Percentiles rank a stretch among this genome's conserved stretches.
Evolutionary conservation across 2,329 filamentous ascomycete species (phyloP).

Genomic region (Chalaropsis ovoidea): DNA sequence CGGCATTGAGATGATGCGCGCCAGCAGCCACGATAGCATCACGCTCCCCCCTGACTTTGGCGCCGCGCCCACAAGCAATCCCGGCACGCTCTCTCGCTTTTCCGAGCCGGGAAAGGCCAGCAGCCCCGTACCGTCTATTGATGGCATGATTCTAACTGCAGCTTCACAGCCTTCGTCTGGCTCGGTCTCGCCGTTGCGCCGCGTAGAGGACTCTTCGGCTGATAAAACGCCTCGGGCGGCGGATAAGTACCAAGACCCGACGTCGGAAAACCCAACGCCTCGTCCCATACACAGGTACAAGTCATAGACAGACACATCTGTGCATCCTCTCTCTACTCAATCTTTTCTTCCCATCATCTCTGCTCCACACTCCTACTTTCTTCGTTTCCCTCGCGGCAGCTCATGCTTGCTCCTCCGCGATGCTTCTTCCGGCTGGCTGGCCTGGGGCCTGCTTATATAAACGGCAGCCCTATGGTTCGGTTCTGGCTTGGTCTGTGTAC

Average conservation of each 20-base stretch:
- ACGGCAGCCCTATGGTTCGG: no score
- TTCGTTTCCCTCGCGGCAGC: neutral
- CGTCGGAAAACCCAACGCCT: slow-evolving; percentile 14
- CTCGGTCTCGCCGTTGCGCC: slow-evolving; percentile 10
- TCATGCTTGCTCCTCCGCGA: no score
- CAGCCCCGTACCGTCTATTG: neutral
- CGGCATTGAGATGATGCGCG: slow-evolving; percentile 95
- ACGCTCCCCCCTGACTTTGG: slow-evolving; percentile 42
- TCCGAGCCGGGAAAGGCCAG: neutral
- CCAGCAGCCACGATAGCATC: slow-evolving; percentile 83
- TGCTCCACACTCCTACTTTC: neutral
- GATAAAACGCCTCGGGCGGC: slow-evolving; percentile 22
- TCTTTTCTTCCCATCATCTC: neutral
- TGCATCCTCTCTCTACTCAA: neutral
- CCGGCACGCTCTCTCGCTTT: neutral
- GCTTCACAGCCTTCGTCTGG: slow-evolving; percentile 17
- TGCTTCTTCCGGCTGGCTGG: no score
- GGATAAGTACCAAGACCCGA: slow-evolving; percentile 9
- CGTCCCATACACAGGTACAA: slow-evolving; percentile 15
- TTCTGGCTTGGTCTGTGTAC: no score
- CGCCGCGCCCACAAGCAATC: neutral
- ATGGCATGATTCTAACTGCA: neutral
- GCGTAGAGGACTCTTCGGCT: slow-evolving; percentile 3
- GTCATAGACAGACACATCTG: slow-evolving; percentile 5
- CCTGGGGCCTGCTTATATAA: no score